phyloP scores from a whole-genome alignment of 1,284 basidiomycete species.

The Microbotryum intermedium region DNA sequence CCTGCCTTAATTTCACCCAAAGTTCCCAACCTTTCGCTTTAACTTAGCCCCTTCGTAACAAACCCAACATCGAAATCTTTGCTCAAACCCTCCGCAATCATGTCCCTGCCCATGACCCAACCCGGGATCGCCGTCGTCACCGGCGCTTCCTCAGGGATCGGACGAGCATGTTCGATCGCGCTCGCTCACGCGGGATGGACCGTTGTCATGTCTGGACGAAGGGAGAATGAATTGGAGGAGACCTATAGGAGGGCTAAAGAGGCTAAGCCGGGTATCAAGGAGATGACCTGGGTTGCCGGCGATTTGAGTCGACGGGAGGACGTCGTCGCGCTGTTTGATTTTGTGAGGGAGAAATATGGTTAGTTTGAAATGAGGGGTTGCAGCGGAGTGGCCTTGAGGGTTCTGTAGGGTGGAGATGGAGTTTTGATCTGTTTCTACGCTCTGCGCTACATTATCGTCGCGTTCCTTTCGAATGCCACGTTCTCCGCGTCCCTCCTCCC shows the following conservation, averaged over 20 bases:
- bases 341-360: constrained; percentile 54
- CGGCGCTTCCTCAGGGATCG: constrained; percentile 43
- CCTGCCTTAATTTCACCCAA: no score
- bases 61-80: no score
- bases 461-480: no score
- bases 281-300: constrained; percentile 49
- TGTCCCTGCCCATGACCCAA: no score
- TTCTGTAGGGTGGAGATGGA: no score
- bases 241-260: constrained; percentile 48
- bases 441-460: no score
- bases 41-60: no score
- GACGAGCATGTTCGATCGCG: constrained; percentile 47
- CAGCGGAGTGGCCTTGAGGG: no score
- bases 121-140: constrained; percentile 23
- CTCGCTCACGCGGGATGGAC: constrained; percentile 53
- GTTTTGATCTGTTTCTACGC: no score
- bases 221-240: constrained; percentile 52
- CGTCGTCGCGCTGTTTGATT: constrained; percentile 53
- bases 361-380: constrained; percentile 18
- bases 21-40: no score
- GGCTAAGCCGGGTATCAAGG: constrained; percentile 14
- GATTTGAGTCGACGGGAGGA: constrained; percentile 57
- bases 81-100: no score
- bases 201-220: constrained; percentile 52
- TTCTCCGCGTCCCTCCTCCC: no score